These are phyloP conservation scores for Trichoderma hamatum DNA, from an alignment of 2,329 filamentous ascomycete species.

Conservation along the genomic window DNA sequence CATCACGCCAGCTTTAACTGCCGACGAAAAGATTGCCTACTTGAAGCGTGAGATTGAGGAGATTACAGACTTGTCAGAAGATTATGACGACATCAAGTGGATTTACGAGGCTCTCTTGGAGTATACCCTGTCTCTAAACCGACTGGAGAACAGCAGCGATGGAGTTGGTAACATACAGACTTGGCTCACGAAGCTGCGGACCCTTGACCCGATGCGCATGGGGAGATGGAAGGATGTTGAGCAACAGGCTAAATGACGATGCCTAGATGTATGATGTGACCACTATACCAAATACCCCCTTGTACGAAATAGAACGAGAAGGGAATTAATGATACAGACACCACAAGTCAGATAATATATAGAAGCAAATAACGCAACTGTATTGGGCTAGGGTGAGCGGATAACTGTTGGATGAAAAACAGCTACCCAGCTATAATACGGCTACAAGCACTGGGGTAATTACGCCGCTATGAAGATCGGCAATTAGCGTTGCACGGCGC, in stretches of 20 bases:
- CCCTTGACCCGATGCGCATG: constrained; percentile 72
- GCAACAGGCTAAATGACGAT: background rate
- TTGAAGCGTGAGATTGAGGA: constrained; percentile 72
- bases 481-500: background rate
- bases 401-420: background rate
- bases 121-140: constrained; percentile 64
- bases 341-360: background rate
- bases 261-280: background rate
- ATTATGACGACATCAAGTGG: constrained; percentile 70
- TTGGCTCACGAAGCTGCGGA: constrained; percentile 68
- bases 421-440: background rate
- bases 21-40: constrained; percentile 65
- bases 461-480: background rate
- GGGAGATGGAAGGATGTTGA: constrained; percentile 71
- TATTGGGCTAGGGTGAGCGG: background rate
- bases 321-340: background rate
- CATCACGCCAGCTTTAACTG: constrained; percentile 51
- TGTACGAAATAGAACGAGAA: background rate
- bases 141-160: constrained; percentile 49
- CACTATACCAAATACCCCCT: background rate
- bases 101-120: constrained; percentile 86
- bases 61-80: constrained; percentile 66
- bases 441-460: background rate
- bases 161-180: constrained; percentile 51
- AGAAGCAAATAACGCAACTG: background rate